Percentiles rank a stretch among this genome's conserved stretches.
These are phyloP conservation scores for Mallotus repandus DNA, from an alignment of 441 rosid genomes.

Conservation along the genomic window DNA sequence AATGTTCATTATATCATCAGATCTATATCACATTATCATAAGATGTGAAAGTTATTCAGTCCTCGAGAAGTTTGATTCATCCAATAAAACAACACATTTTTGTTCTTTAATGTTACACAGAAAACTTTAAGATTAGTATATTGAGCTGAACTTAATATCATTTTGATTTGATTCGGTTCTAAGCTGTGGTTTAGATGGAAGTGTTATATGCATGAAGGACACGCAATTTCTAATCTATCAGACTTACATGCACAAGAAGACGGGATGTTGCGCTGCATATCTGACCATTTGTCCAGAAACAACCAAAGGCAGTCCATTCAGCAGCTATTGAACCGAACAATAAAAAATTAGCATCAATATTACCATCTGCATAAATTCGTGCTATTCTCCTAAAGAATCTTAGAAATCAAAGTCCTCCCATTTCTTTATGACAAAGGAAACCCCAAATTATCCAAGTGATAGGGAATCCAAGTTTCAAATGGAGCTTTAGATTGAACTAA, in stretches of 20 bases:
- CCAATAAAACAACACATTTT: not conserved
- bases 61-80: not conserved
- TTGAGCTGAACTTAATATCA: not conserved
- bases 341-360: constrained; percentile 6
- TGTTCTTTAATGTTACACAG: constrained; percentile 1
- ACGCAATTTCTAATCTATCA: not conserved
- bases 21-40: not conserved
- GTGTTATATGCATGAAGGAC: not conserved
- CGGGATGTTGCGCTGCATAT: constrained; percentile 99
- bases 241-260: constrained; percentile 88
- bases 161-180: not conserved
- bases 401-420: not conserved
- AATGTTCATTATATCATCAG: not conserved
- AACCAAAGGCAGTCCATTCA: constrained; percentile 92
- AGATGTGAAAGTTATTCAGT: not conserved
- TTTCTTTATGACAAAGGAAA: not conserved
- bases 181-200: not conserved
- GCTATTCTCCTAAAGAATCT: constrained; percentile 1
- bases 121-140: not conserved
- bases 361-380: constrained; percentile 1
- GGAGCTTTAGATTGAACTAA: constrained; percentile 31
- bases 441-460: not conserved
- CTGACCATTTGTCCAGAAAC: constrained; percentile 99
- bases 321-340: constrained; percentile 56
- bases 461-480: constrained; percentile 7